Base-by-base conservation (phyloP, 1,139 yeast genomes). In the Hansenula lynferdii region DNA sequence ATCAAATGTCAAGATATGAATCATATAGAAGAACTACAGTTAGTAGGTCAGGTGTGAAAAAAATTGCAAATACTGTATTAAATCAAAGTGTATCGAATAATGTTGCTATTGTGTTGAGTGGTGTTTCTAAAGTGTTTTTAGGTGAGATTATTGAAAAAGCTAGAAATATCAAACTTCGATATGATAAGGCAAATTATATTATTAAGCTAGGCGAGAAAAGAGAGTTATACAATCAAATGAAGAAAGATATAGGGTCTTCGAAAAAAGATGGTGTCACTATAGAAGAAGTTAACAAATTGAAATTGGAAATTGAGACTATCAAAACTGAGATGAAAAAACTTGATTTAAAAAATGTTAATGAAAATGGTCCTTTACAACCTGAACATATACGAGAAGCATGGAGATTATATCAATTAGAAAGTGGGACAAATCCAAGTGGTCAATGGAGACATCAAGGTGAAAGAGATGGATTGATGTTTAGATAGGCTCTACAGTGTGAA, bases 371-470 rank as follows among this genome's bases (percentile, higher is more conserved):
- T 0, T 60, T 90, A 32, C 70, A 77, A 32, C 96, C 97, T 0
- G 89, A 85, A 48, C 95, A 90, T 56, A 70, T 90, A 30, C 65
- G 95, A 34, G 96, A 87, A 53, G 97, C 97, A 1, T 85, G 95
- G 89, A 66, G 95, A 47, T 58, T 85, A 38, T 82, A 79, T 51
- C 75, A 76, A 46, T 48, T 70, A 33, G 95, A 87, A 51, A 76
- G 72, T 39, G 80, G 84, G 14, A 67, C 75, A n/a, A 77, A 84
- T 3, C 77, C 82, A 3, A 68, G 77, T 18, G 70, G 72, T 11
- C 76, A 78, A 17, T 83, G 90, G 86, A 66, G 89, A 43, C 61
- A 70, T n/a, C 86, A 82, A 54, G 95, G 95, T 1, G 85, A 75
- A 34, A 77, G 79, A 4, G 82, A 79, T 50, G 92, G 94, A 0